Evolutionary conservation across 2,329 filamentous ascomycete species (phyloP).

Genomic region (Arthrinium phaeospermum): DNA sequence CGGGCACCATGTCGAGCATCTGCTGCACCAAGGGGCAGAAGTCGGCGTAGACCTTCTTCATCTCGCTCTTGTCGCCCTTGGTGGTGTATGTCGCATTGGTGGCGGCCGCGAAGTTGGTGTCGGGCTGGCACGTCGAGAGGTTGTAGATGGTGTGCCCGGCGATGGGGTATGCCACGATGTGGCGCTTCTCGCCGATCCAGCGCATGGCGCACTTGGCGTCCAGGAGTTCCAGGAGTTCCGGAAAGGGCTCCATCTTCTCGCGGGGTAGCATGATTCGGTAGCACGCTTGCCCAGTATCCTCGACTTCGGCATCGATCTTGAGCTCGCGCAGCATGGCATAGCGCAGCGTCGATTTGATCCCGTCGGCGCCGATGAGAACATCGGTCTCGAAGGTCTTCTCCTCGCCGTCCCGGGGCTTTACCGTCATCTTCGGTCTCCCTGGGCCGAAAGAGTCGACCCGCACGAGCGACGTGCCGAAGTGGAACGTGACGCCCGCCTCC

Average conservation of each 20-base stretch:
- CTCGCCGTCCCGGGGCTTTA: slow-evolving; percentile 61
- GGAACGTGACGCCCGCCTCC: slow-evolving; percentile 69
- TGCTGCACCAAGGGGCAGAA: slow-evolving; percentile 65
- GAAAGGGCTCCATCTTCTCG: slow-evolving; percentile 68
- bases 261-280: slow-evolving; percentile 80
- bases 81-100: slow-evolving; percentile 67
- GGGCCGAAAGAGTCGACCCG: slow-evolving; percentile 64
- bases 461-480: slow-evolving; percentile 65
- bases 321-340: slow-evolving; percentile 60
- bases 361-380: slow-evolving; percentile 59
- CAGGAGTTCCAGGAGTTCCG: slow-evolving; percentile 70
- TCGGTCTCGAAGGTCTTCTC: slow-evolving; percentile 60
- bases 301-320: slow-evolving; percentile 58
- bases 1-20: slow-evolving; percentile 65
- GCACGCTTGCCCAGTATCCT: slow-evolving; percentile 76
- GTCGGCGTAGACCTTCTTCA: slow-evolving; percentile 66
- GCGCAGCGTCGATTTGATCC: slow-evolving; percentile 59
- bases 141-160: slow-evolving; percentile 70
- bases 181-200: slow-evolving; percentile 77
- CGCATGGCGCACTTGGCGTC: slow-evolving; percentile 71
- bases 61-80: slow-evolving; percentile 62
- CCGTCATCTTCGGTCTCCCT: slow-evolving; percentile 61
- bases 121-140: slow-evolving; percentile 66
- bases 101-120: slow-evolving; percentile 63
- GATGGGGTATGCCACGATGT: slow-evolving; percentile 81